Conservation (phyloP, 805 yeast genomes). For the Tanozyma kutaoensis region DNA sequence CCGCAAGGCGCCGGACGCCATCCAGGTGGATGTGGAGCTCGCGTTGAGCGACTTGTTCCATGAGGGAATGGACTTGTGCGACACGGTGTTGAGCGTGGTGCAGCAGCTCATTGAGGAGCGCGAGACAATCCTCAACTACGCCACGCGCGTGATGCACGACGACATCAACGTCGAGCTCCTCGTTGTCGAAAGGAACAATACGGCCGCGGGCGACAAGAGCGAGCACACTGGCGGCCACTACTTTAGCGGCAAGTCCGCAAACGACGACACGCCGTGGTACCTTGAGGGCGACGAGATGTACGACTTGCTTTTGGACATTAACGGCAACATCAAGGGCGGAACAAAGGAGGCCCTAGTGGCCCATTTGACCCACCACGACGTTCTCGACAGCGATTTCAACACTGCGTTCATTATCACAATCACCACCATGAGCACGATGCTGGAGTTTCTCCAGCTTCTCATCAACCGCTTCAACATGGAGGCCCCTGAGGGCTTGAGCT, state of each 20-base stretch:
- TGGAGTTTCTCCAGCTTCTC: conserved; percentile 44
- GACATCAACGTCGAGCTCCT: conserved; percentile 50
- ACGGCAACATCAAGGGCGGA: conserved; percentile 75
- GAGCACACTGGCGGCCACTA: conserved; percentile 20
- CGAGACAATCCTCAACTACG: conserved; percentile 56
- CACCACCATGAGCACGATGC: conserved; percentile 57
- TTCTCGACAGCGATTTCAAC: conserved; percentile 49
- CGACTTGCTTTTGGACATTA: conserved; percentile 43
- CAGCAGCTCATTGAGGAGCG: conserved; percentile 55
- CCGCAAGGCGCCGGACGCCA: conserved; percentile 16
- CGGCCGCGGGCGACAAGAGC: conserved; percentile 19
- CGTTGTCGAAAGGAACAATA: conserved; percentile 32
- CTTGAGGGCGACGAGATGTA: conserved; percentile 54
- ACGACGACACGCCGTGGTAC: conserved; percentile 52
- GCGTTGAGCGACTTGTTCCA: conserved; percentile 23
- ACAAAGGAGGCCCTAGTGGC: conserved; percentile 65
- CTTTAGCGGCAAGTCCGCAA: conserved; percentile 19
- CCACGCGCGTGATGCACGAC: conserved; percentile 67
- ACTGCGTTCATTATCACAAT: conserved; percentile 64
- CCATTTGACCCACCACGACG: conserved; percentile 65
- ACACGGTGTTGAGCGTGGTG: conserved; percentile 18
- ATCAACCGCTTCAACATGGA: conserved; percentile 53
- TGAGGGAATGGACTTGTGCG: conserved; percentile 19
- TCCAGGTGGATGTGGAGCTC: conserved; percentile 26
- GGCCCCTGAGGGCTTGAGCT: conserved; percentile 82